Evolutionary conservation across 768 basidiomycete species (phyloP), one percentile per base, ranked within the genome.

Genomic region (Zangia roseola): DNA sequence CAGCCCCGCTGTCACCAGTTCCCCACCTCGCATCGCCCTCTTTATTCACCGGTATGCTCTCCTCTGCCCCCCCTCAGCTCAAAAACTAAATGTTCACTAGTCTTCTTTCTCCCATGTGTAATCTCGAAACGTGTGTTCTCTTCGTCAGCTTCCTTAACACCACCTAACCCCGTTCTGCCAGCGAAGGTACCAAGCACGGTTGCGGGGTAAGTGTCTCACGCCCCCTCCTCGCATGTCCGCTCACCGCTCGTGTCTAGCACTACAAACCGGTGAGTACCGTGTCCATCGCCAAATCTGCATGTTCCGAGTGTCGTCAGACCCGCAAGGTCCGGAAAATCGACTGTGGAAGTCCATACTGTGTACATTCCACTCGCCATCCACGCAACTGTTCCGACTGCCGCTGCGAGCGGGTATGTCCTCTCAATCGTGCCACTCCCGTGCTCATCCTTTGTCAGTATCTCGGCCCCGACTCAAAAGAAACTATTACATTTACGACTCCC

Each of bases 101-200:
- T n/a, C n/a, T n/a, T n/a, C n/a, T n/a, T n/a, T n/a, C n/a, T n/a
- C n/a, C n/a, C 54, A 82, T 82, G 80, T 82, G 81, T 68, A 78
- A 77, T 55, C 74, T 79, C 36, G 72, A 76, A 60, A 82, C 82
- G 79, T 82, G 51, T 17, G 50, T 74, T 65, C 52, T 43, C 41
- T 48, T 13, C 42, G 51, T 47, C 60, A 38, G 50, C 23, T 7
- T 3, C 13, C 2, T 14, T 31, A 13, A 36, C 14, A 13, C 28
- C 30, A 19, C 36, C 8, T 67, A 43, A 69, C 61, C 58, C 55
- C 65, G 49, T 48, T 59, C 48, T 47, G 49, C 33, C 71, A 89
- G 87, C 60, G 84, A 87, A 76, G 88, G 84, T 55, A 83, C 78
- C 53, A 81, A 82, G 71, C 74, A 82, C 61, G 86, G 84, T 62